A percentile compares a stretch with the other conserved stretches of the same genome.
These are phyloP conservation scores for Waitea zeae DNA, from an alignment of 1,284 basidiomycete species.

Conservation along the genomic window DNA sequence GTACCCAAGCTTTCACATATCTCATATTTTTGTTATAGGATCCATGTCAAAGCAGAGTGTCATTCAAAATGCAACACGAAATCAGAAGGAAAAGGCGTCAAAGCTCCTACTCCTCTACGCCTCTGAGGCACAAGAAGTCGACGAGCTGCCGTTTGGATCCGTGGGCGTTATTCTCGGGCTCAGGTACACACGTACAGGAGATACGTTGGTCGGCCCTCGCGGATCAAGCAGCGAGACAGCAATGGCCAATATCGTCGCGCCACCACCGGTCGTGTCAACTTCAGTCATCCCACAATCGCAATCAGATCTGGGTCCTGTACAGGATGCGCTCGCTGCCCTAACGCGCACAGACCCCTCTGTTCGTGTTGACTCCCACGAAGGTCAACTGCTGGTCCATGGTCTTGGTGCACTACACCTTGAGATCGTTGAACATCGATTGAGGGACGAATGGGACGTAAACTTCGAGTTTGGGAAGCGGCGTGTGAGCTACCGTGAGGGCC, in stretches of 20 bases:
- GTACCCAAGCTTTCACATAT: slow-evolving; percentile 7
- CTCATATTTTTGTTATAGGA: slow-evolving; percentile 20
- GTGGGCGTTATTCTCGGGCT: slow-evolving; percentile 78
- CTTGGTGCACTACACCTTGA: slow-evolving; percentile 78
- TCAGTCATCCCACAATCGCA: slow-evolving; percentile 72
- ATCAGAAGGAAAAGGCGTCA: slow-evolving; percentile 55
- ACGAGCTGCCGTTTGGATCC: slow-evolving; percentile 65
- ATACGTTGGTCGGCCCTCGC: slow-evolving; percentile 50
- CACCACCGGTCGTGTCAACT: slow-evolving; percentile 62
- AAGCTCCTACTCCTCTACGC: slow-evolving; percentile 76
- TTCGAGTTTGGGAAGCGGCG: slow-evolving; percentile 66
- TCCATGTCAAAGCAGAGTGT: slow-evolving; percentile 45
- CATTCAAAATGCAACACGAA: slow-evolving; percentile 52
- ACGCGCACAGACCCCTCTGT: slow-evolving; percentile 80
- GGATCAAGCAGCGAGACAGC: slow-evolving; percentile 20
- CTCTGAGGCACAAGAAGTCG: slow-evolving; percentile 61
- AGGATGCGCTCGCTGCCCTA: slow-evolving; percentile 56
- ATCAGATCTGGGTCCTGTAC: slow-evolving; percentile 60
- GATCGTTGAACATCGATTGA: slow-evolving; percentile 66
- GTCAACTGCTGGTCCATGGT: slow-evolving; percentile 71
- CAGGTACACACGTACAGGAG: slow-evolving; percentile 75
- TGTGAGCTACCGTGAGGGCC: slow-evolving; percentile 68
- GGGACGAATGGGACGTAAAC: slow-evolving; percentile 63
- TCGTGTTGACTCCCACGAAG: slow-evolving; percentile 60
- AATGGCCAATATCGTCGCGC: slow-evolving; percentile 52